phyloP scores from a whole-genome alignment of 2,329 filamentous ascomycete genomes.

The Aspergillus sp. region DNA sequence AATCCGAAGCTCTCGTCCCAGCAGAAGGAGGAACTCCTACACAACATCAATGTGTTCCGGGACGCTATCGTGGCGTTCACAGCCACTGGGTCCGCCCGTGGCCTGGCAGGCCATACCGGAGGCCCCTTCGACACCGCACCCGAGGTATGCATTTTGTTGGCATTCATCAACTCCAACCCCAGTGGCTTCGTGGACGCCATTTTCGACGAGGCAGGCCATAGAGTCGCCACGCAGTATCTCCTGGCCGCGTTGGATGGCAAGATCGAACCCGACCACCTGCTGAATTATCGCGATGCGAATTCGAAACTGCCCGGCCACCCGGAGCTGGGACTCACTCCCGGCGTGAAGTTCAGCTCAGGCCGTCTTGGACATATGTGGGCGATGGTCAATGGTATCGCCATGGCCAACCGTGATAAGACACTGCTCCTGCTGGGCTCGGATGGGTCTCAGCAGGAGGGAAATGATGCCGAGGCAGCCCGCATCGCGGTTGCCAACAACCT shows the following conservation, averaged over 20 bases:
- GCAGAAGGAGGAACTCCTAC: slow-evolving; percentile 36
- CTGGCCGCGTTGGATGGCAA: slow-evolving; percentile 37
- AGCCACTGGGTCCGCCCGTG: slow-evolving; percentile 37
- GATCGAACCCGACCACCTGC: slow-evolving; percentile 38
- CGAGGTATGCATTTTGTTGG: slow-evolving; percentile 41
- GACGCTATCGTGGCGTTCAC: slow-evolving; percentile 43
- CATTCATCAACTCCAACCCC: slow-evolving; percentile 35
- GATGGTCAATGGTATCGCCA: slow-evolving; percentile 38
- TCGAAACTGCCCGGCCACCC: slow-evolving; percentile 42
- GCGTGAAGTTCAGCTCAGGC: slow-evolving; percentile 41
- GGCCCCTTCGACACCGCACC: slow-evolving; percentile 41
- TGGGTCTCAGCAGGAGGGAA: slow-evolving; percentile 43
- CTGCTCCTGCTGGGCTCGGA: slow-evolving; percentile 39
- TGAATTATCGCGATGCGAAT: slow-evolving; percentile 41
- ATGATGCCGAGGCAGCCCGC: slow-evolving; percentile 41
- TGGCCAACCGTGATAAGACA: slow-evolving; percentile 38
- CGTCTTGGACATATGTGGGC: slow-evolving; percentile 42
- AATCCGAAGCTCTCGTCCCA: slow-evolving; percentile 33
- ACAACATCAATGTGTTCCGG: slow-evolving; percentile 39
- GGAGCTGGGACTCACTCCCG: slow-evolving; percentile 40
- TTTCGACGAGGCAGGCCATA: slow-evolving; percentile 41
- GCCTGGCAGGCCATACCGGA: slow-evolving; percentile 39
- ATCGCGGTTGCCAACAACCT: slow-evolving; percentile 37
- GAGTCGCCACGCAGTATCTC: slow-evolving; percentile 42
- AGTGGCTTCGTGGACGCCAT: slow-evolving; percentile 33